Evolutionary conservation across 116 monocot genomes (phyloP).

Genomic region (Thalassia testudinum): DNA sequence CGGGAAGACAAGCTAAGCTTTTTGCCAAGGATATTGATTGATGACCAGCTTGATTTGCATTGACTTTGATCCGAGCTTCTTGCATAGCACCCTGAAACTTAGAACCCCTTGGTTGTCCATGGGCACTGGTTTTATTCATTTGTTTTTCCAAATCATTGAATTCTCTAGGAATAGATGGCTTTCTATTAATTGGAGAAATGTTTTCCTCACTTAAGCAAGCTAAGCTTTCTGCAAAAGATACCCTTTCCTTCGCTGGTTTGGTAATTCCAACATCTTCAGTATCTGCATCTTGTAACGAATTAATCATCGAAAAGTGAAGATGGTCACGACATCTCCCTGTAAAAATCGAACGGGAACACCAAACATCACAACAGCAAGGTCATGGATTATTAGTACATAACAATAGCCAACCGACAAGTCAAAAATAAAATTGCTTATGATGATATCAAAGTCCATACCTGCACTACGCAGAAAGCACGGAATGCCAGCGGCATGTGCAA

Average conservation of each 20-base stretch:
- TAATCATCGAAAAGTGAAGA: no score
- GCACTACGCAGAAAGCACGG: no score
- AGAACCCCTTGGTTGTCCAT: background rate
- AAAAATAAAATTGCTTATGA: no score
- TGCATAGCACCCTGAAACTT: background rate
- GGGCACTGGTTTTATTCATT: background rate
- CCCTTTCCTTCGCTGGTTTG: background rate
- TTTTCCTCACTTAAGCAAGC: background rate
- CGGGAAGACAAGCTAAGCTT: slow-evolving; percentile 68
- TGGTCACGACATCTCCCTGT: no score
- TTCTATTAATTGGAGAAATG: background rate
- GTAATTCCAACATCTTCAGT: no score
- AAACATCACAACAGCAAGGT: no score
- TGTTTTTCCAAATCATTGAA: background rate
- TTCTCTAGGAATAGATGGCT: background rate
- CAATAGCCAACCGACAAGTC: no score
- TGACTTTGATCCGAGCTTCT: background rate
- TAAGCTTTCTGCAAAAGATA: background rate
- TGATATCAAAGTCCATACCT: no score
- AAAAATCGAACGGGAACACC: no score
- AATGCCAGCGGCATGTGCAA: no score
- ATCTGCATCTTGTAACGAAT: no score
- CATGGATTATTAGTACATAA: no score
- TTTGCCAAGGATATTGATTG: slow-evolving; percentile 47
- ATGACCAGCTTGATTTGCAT: background rate